phyloP scores from a whole-genome alignment of 306 rosid species.

The Sindora glabra region DNA sequence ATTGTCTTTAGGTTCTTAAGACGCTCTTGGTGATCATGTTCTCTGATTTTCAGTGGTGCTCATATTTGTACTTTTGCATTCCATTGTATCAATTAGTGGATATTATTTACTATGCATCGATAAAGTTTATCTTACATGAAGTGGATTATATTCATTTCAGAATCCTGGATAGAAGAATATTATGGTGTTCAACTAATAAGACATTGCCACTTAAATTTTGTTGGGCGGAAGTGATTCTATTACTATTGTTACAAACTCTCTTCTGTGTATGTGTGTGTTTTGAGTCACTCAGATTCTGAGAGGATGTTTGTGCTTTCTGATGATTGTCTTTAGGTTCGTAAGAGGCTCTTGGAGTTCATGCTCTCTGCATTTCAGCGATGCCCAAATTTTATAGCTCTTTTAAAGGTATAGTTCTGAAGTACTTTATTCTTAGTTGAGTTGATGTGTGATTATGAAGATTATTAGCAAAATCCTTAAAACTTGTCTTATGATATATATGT shows the following conservation, averaged over 20 bases:
- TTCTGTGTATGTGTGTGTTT: neutral
- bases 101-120: neutral
- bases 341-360: constrained; percentile 80
- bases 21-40: too few species aligned
- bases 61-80: neutral
- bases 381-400: constrained; percentile 75
- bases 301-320: too few species aligned
- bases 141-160: neutral
- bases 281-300: too few species aligned
- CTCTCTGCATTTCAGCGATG: constrained; percentile 83
- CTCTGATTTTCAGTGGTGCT: too few species aligned
- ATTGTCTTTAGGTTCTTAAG: too few species aligned
- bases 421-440: constrained; percentile 1
- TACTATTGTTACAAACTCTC: neutral
- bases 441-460: neutral
- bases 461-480: neutral
- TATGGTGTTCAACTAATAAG: neutral
- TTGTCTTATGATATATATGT: neutral
- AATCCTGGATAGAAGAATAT: neutral
- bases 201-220: neutral
- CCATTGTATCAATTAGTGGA: neutral
- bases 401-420: constrained; percentile 51
- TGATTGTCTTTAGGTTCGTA: constrained; percentile 51
- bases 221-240: neutral
- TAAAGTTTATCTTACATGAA: neutral